Evolutionary conservation across 345 rosid species (phyloP).

Genomic region (Pugionium dolabratum): DNA sequence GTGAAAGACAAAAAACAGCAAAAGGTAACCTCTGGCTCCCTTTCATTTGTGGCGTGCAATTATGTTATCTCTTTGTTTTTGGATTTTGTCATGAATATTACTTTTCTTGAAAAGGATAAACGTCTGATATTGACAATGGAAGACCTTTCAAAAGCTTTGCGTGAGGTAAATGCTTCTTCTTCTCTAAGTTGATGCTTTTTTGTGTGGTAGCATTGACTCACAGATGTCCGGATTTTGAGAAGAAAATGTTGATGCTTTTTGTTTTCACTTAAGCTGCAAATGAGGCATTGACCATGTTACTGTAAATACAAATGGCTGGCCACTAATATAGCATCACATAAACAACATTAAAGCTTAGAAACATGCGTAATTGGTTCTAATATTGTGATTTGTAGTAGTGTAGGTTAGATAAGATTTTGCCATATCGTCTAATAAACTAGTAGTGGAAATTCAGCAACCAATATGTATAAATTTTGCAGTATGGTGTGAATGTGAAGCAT

Average conservation of each 20-base stretch:
- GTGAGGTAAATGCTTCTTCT: constrained; percentile 54
- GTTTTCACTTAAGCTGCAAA: constrained; percentile 6
- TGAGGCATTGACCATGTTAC: background rate
- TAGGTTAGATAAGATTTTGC: background rate
- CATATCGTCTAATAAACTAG: background rate
- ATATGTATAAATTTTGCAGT: constrained; percentile 46
- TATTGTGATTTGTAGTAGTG: constrained; percentile 13
- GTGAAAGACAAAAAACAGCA: constrained; percentile 97
- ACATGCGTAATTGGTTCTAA: background rate
- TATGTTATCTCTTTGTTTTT: background rate
- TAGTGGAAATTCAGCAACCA: constrained; percentile 8
- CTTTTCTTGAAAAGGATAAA: constrained; percentile 60
- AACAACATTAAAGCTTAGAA: constrained; percentile 1
- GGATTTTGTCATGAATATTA: constrained; percentile 1
- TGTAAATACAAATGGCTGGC: too few species aligned
- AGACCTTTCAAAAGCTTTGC: constrained; percentile 85
- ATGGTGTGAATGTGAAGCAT: constrained; percentile 88
- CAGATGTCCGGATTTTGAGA: background rate
- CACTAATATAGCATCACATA: background rate
- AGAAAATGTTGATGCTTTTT: constrained; percentile 8
- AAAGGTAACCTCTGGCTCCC: constrained; percentile 52
- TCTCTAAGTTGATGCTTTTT: background rate
- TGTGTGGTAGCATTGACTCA: background rate
- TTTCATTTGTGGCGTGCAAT: background rate
- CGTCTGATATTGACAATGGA: constrained; percentile 88